phyloP scores from a whole-genome alignment of 345 rosid species.

The Melaleuca quinquenervia region DNA sequence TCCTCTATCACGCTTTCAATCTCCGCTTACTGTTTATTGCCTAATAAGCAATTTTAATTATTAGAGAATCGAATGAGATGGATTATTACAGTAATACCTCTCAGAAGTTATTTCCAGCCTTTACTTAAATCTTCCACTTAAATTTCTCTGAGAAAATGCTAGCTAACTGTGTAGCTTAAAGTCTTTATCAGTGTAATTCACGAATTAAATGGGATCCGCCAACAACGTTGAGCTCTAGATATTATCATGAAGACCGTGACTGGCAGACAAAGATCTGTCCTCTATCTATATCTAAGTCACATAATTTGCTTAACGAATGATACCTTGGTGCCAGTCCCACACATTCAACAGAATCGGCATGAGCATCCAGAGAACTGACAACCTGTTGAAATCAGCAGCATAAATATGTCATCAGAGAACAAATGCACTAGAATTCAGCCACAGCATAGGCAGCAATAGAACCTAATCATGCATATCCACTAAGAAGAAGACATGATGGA shows the following conservation, averaged over 20 bases:
- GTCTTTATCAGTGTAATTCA: background rate
- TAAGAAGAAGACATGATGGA: background rate
- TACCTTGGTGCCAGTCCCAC: conserved; percentile 63
- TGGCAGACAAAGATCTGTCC: background rate
- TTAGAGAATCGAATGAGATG: background rate
- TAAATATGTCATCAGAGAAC: background rate
- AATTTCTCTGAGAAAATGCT: background rate
- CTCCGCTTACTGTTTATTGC: background rate
- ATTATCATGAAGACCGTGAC: background rate
- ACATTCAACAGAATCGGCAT: conserved; percentile 66
- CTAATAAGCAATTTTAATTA: background rate
- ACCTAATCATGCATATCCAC: background rate
- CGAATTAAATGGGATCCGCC: background rate
- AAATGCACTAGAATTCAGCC: background rate
- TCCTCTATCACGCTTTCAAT: background rate
- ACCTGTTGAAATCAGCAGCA: conserved; percentile 35
- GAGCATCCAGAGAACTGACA: conserved; percentile 56
- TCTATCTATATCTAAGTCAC: background rate
- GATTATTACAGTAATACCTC: background rate
- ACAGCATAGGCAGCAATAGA: background rate
- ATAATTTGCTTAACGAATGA: background rate
- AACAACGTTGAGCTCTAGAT: background rate
- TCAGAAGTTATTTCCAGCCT: background rate
- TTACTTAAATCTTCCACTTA: background rate
- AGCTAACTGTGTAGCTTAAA: background rate